Base-by-base conservation (phyloP, 2,329 filamentous ascomycete genomes). In the Drechslera avenae region DNA sequence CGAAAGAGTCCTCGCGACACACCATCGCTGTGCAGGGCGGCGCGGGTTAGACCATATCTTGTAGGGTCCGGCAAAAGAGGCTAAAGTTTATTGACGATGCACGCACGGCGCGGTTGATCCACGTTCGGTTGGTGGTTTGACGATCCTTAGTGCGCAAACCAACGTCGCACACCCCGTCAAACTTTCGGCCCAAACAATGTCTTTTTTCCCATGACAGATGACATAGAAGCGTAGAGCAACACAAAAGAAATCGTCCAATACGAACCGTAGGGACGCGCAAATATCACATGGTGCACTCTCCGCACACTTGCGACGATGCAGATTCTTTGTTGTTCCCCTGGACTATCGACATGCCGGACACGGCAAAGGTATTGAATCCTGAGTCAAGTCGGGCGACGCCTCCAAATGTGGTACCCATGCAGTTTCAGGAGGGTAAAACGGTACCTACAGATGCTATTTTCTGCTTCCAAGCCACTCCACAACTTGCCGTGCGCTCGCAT, bases 401-500 rank as follows among this genome's bases (percentile, higher is more conserved):
- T 46, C 48, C 46, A 10, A 50, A 52, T 56, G 49, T 52, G 39
- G 50, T 33, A 52, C 56, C 56, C 44, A 59, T 34, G 39, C 44
- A 49, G 63, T 66, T 66, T 66, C 63, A 64, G 50, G 42, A 42
- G 60, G 52, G 46, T 54, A 18, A 53, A 51, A 54, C 30, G 52
- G 56, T 61, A 59, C 54, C 46, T 60, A 54, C 52, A 39, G 50
- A 47, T 54, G 51, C 57, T 62, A 64, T 53, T 60, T 59, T 57
- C 41, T 57, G 57, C 36, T 43, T 57, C 54, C 50, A 42, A 65
- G 56, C 69, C 68, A 78, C 52, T 64, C 60, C 44, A 74, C 56
- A 30, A 75, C 68, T 47, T 75, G 67, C 50, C 68, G 67, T 8
- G 75, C 74, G 55, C 71, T 76, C 50, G 67, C 59, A 54, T 76